phyloP scores from a whole-genome alignment of 306 rosid species.

The Ochetophila trinervis region DNA sequence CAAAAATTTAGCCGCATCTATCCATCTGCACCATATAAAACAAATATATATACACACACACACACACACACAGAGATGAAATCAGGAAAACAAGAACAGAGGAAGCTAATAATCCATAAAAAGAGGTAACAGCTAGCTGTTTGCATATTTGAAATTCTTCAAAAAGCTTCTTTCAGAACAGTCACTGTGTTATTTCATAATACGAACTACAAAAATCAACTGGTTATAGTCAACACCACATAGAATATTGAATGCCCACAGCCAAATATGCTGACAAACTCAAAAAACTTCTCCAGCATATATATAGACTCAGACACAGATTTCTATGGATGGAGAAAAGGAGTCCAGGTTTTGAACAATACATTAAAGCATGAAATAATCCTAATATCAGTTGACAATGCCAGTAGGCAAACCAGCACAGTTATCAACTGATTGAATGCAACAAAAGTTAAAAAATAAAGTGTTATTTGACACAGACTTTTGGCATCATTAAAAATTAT shows the following conservation, averaged over 20 bases:
- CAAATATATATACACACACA: slow-evolving; percentile 7
- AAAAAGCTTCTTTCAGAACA: not conserved
- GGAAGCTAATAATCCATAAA: not conserved
- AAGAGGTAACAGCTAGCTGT: not conserved
- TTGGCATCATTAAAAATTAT: not conserved
- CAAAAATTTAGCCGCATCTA: slow-evolving; percentile 89
- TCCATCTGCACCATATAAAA: slow-evolving; percentile 63
- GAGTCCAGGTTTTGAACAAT: no score
- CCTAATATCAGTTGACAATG: no score
- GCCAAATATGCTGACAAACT: no score
- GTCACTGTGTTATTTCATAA: not conserved
- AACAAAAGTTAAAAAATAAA: not conserved
- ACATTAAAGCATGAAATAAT: no score
- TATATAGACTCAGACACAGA: no score
- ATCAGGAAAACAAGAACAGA: not conserved
- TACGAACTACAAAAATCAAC: no score
- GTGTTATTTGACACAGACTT: not conserved
- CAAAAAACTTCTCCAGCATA: no score
- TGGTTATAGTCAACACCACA: no score
- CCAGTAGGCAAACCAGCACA: no score
- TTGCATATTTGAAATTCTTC: not conserved
- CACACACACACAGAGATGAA: not conserved
- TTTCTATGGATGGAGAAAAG: no score
- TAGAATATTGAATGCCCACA: no score
- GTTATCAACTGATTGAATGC: no score